These are phyloP conservation scores for Penicillium mononematosum DNA, from an alignment of 495 filamentous ascomycete species.

Conservation along the genomic window DNA sequence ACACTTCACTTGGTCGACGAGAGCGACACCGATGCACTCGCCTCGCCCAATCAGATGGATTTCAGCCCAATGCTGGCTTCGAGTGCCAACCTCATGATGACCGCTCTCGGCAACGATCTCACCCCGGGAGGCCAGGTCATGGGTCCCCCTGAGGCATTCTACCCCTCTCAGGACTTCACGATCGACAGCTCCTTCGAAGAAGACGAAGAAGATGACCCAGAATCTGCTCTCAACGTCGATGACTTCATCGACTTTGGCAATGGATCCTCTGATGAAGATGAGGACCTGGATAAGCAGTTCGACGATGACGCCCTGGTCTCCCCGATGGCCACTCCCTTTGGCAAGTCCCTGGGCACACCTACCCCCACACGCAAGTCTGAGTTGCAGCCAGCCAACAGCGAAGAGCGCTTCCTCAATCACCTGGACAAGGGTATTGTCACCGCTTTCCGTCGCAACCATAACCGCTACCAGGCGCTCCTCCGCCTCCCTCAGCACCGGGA, in stretches of 20 bases:
- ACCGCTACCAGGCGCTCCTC: constrained; percentile 65
- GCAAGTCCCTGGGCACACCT: constrained; percentile 39
- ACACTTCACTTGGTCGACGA: constrained; percentile 52
- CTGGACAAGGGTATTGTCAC: constrained; percentile 69
- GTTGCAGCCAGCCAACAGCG: constrained; percentile 50
- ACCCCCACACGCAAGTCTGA: constrained; percentile 53
- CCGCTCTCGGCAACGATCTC: constrained; percentile 56
- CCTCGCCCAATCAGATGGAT: constrained; percentile 46
- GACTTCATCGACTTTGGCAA: constrained; percentile 71
- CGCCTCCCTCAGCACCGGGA: constrained; percentile 57
- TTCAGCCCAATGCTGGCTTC: constrained; percentile 63
- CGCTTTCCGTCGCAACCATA: constrained; percentile 76
- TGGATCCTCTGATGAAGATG: constrained; percentile 55
- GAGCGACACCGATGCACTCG: constrained; percentile 51
- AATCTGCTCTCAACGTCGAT: constrained; percentile 61
- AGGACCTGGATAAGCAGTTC: constrained; percentile 36
- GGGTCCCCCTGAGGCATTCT: constrained; percentile 76
- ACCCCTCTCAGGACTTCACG: constrained; percentile 61
- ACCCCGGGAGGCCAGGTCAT: constrained; percentile 64
- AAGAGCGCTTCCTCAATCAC: constrained; percentile 61
- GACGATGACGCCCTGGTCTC: constrained; percentile 42
- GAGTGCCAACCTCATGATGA: constrained; percentile 75
- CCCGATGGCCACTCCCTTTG: constrained; percentile 33
- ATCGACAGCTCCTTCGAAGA: constrained; percentile 54
- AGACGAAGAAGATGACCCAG: constrained; percentile 64